Evolutionary conservation across 768 basidiomycete species (phyloP).

Genomic region (Leccinum subgranulosum): DNA sequence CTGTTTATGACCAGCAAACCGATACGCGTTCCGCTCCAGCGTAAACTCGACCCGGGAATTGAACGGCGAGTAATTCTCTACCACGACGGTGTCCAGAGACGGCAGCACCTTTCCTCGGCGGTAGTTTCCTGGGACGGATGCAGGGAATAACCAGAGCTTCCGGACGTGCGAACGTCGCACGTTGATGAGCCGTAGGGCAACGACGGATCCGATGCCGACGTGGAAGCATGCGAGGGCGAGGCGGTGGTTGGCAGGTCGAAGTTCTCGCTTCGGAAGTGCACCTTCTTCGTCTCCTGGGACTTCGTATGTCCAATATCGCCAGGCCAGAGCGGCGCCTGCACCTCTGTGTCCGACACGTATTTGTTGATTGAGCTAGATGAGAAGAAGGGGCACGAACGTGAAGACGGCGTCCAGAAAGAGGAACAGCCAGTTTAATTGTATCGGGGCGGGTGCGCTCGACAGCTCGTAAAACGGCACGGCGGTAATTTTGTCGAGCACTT

Average conservation of each 20-base stretch:
- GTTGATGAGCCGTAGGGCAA: conserved; percentile 27
- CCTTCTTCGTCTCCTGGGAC: conserved; percentile 14
- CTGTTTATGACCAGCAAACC: conserved; percentile 17
- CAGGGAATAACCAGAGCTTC: conserved; percentile 31
- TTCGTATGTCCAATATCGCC: conserved; percentile 28
- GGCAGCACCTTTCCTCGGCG: conserved; percentile 17
- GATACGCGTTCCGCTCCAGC: conserved; percentile 23
- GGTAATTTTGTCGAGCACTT: conserved; percentile 15
- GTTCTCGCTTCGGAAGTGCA: conserved; percentile 15
- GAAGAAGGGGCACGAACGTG: conserved; percentile 20
- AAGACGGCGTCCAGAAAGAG: conserved; percentile 29
- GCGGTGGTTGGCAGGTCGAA: conserved; percentile 30
- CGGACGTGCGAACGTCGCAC: conserved; percentile 27
- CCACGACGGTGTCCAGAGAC: conserved; percentile 24
- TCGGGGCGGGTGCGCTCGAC: conserved; percentile 11
- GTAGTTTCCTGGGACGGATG: conserved; percentile 21
- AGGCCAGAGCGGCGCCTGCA: conserved; percentile 25
- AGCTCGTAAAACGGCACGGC: conserved; percentile 27
- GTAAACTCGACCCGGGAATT: conserved; percentile 23
- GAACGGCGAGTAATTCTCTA: conserved; percentile 21
- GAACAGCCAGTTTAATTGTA: conserved; percentile 27
- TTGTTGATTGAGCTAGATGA: neutral
- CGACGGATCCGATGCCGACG: conserved; percentile 26
- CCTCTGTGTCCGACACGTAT: conserved; percentile 12
- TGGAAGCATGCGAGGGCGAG: conserved; percentile 28